Conservation (phyloP, 345 rosid species). For the Murraya paniculata region DNA sequence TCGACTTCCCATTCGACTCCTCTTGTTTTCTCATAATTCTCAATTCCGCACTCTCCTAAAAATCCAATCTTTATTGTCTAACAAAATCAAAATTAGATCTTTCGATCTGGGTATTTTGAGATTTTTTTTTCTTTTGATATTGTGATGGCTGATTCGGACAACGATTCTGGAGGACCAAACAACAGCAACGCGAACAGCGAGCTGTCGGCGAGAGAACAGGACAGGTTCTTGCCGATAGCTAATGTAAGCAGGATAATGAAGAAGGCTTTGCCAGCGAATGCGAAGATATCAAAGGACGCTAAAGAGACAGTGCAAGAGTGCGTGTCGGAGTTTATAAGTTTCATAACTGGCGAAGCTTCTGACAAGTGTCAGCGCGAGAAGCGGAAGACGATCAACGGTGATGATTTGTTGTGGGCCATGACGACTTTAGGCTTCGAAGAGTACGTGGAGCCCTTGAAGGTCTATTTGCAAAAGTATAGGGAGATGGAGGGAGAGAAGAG, state of each 20-base stretch:
- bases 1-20: slow-evolving; percentile 9
- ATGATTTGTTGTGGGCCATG: slow-evolving; percentile 80
- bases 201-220: slow-evolving; percentile 56
- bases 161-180: slow-evolving; percentile 58
- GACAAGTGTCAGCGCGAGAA: slow-evolving; percentile 76
- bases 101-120: no score
- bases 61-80: neutral
- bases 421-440: slow-evolving; percentile 74
- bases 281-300: slow-evolving; percentile 74
- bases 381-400: slow-evolving; percentile 76
- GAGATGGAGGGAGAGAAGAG: slow-evolving; percentile 68
- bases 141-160: slow-evolving; percentile 70
- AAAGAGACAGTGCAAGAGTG: slow-evolving; percentile 82
- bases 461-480: slow-evolving; percentile 65
- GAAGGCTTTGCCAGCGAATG: slow-evolving; percentile 69
- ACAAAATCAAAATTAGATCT: neutral
- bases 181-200: slow-evolving; percentile 29
- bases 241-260: slow-evolving; percentile 81
- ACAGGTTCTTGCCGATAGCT: slow-evolving; percentile 63
- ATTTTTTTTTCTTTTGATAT: neutral
- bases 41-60: neutral
- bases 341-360: slow-evolving; percentile 71
- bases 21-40: neutral
- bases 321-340: slow-evolving; percentile 74
- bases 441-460: slow-evolving; percentile 65